A percentile compares a stretch with the other conserved stretches of the same genome.
These are phyloP conservation scores for Globisporangium solare DNA, from an alignment of 352 stramenopile genomes.

Conservation along the genomic window DNA sequence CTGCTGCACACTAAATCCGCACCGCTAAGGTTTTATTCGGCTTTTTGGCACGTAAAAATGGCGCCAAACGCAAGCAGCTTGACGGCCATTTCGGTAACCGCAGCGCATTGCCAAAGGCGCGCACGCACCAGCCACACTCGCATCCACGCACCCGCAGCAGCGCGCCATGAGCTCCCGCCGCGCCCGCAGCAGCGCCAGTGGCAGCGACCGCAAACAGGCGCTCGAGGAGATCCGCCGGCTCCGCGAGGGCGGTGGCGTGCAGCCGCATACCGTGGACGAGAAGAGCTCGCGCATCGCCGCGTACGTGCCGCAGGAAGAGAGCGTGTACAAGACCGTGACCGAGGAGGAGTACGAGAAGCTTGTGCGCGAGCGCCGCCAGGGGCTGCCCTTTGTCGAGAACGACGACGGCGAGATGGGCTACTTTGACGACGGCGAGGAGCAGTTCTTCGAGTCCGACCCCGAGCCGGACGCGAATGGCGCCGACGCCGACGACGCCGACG, in stretches of 20 bases:
- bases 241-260: conserved; percentile 30
- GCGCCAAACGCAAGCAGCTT: too few relatives aligned
- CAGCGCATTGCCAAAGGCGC: too few relatives aligned
- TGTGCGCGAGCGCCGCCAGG: conserved; percentile 70
- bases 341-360: conserved; percentile 84
- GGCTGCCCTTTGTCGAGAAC: conserved; percentile 77
- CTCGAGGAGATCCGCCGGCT: conserved; percentile 77
- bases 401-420: conserved; percentile 84
- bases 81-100: too few relatives aligned
- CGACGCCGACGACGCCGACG: conserved; percentile 29
- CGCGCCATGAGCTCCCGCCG: conserved; percentile 55
- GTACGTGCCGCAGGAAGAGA: conserved; percentile 74
- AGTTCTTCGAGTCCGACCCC: conserved; percentile 84
- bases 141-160: too few relatives aligned
- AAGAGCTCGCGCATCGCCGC: conserved; percentile 48
- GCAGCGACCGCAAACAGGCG: conserved; percentile 38
- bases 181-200: conserved; percentile 25
- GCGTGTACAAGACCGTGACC: conserved; percentile 82
- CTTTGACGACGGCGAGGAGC: conserved; percentile 85
- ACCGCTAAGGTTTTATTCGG: too few relatives aligned
- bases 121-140: too few relatives aligned
- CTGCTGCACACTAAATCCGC: too few relatives aligned
- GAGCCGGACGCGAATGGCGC: conserved; percentile 49
- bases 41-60: too few relatives aligned
- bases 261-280: conserved; percentile 6